Base-by-base conservation (phyloP, 345 rosid species). In the Kernera saxatilis region DNA sequence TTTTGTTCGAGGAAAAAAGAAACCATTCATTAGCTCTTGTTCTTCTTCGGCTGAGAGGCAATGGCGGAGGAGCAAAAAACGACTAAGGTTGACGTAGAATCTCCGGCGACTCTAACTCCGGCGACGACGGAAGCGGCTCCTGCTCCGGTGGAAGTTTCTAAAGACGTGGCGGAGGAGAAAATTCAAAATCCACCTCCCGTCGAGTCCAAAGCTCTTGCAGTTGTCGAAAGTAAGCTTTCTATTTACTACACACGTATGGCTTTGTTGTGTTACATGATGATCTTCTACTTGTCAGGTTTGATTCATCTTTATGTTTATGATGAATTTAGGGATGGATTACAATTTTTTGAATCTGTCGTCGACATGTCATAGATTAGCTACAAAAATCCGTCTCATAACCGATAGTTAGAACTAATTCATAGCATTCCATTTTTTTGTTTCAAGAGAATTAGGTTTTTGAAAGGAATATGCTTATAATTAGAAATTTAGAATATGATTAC, bases 41-140 rank as follows among this genome's bases (percentile, higher is more conserved):
- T 36, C 21, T 55, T 22, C 22, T 29, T 62, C 2, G 49, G 63
- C 39, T 52, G 36, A 29, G 65, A 49, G 61, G 10, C 18, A 56
- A 88, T 91, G 96, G 90, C 91, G 48, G 91, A 82, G 81, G 83
- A 82, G 80, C 84, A 72, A 64, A 77, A 48, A 80, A 69, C 68
- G 41, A 50, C 14, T 40, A 57, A 80, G 64, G 54, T 39, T 56
- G 74, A 77, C 67, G 78, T 51, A 2, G 79, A 76, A 69, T 15
- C 78, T n/a, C 68, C 79, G 51, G 66, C 50, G 26, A 51, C 70
- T 67, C 18, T 51, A 29, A 67, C 76, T 33, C 78, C 55, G 64
- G 71, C 52, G 56, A 75, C 70, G 27, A 75, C 70, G 27, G 80
- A 65, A 36, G 45, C 70, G 23, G 23, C 81, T 63, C 71, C 77